Evolutionary conservation across 345 rosid genomes (phyloP), one percentile per base, ranked within the genome.

Genomic region (Jatropha curcas): DNA sequence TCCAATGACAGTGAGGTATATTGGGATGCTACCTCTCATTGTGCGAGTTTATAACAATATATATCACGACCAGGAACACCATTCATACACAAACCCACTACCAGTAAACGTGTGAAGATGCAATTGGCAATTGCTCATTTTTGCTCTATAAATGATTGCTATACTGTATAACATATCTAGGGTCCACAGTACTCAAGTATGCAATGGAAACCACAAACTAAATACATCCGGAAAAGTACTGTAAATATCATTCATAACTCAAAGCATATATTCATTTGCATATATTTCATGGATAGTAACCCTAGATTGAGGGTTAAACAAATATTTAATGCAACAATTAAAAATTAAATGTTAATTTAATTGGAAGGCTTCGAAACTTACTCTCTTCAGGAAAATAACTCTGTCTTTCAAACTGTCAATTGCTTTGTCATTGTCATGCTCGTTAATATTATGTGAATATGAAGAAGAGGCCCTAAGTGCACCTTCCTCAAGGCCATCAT

Each of bases 401-500:
- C 89, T 89, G 74, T 89, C 93, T 41, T 94, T 90, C 65, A 94
- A 79, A 82, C 69, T 82, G 17, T 83, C 89, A 13, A 89, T 48
- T 2, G 89, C 91, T 75, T 80, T 89, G 71, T 88, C 97, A 78
- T 90, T 92, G 73, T 90, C 93, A 35, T 76, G 90, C 76, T 90
- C 95, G 59, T 55, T 84, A 61, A 76, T 76, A 61, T 82, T 87
- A 52, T 74, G 79, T 60, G 90, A 75, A 74, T 74, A 78, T 9
- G 94, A 88, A 56, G 91, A 76, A 34, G 97, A 85, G 68, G 86
- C 76, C 71, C 83, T 81, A 59, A 89, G 86, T 50, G 85, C 87
- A 63, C 98, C 98, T 84, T 90, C 98, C 78, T 92, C 98, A 46
- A 92, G 88, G 62, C 91, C 85, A 62, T 90, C 89, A 68, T 89